Conservation (phyloP, 2,329 filamentous ascomycete genomes). For the Fusarium sp. region DNA sequence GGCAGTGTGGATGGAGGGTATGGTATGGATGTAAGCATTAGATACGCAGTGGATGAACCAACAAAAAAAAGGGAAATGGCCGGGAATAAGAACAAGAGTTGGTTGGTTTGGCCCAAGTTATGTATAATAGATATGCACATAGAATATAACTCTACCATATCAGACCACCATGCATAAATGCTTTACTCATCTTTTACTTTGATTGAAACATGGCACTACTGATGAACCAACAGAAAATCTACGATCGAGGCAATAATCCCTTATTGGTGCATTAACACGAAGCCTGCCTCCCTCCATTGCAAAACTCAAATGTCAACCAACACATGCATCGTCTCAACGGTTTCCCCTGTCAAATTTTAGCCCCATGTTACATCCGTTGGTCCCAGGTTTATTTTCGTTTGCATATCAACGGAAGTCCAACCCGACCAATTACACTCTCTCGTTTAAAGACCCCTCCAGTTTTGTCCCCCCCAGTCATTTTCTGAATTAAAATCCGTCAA, state of each 20-base stretch:
- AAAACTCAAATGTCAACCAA: conserved; percentile 14
- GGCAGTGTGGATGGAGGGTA: background rate
- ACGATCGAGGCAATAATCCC: background rate
- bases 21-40: background rate
- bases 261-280: conserved; percentile 26
- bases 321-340: conserved; percentile 9
- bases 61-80: background rate
- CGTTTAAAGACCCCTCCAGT: background rate
- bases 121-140: background rate
- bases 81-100: background rate
- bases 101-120: background rate
- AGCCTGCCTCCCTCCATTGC: background rate
- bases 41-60: background rate
- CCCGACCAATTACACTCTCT: background rate
- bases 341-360: background rate
- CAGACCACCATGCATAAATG: background rate
- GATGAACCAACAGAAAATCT: background rate
- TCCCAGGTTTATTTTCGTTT: conserved; percentile 9
- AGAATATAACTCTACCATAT: background rate
- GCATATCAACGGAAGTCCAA: background rate
- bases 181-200: rapidly evolving
- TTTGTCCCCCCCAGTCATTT: background rate
- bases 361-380: conserved; percentile 16
- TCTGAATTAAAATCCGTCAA: background rate
- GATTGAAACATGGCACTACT: background rate